These are phyloP conservation scores for Penicillium atrosanguineum DNA, from an alignment of 495 filamentous ascomycete genomes.

Conservation along the genomic window DNA sequence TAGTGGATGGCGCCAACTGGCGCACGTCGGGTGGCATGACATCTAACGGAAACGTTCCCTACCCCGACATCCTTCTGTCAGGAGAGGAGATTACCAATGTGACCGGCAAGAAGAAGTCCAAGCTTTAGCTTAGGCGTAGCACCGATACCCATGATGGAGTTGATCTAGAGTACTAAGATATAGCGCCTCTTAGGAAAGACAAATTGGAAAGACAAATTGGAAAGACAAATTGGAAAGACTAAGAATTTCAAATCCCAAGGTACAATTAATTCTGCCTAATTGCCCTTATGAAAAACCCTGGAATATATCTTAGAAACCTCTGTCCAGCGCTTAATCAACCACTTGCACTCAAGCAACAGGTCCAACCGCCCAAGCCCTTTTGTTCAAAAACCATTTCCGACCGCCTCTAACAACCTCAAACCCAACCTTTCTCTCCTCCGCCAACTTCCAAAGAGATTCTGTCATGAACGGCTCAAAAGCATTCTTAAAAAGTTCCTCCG, in stretches of 20 bases:
- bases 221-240: too few species aligned
- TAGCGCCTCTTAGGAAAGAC: not conserved
- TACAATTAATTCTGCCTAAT: too few species aligned
- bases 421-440: constrained; percentile 47
- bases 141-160: not conserved
- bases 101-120: constrained; percentile 60
- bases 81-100: constrained; percentile 55
- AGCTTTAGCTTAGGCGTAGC: constrained; percentile 44
- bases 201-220: too few species aligned
- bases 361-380: constrained; percentile 2
- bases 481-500: constrained; percentile 25
- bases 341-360: not conserved
- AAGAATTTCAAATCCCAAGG: too few species aligned
- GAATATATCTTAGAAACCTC: too few species aligned
- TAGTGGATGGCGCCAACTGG: constrained; percentile 49
- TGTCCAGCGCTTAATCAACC: too few species aligned
- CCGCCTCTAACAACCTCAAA: constrained; percentile 23
- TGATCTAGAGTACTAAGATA: not conserved
- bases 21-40: constrained; percentile 46
- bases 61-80: constrained; percentile 64
- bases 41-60: constrained; percentile 37
- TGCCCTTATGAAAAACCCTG: too few species aligned
- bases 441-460: constrained; percentile 48
- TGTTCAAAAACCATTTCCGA: constrained; percentile 9
- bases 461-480: constrained; percentile 47